Evolutionary conservation across 1,284 basidiomycete species (phyloP).

Genomic region (Jaminaea rosea): DNA sequence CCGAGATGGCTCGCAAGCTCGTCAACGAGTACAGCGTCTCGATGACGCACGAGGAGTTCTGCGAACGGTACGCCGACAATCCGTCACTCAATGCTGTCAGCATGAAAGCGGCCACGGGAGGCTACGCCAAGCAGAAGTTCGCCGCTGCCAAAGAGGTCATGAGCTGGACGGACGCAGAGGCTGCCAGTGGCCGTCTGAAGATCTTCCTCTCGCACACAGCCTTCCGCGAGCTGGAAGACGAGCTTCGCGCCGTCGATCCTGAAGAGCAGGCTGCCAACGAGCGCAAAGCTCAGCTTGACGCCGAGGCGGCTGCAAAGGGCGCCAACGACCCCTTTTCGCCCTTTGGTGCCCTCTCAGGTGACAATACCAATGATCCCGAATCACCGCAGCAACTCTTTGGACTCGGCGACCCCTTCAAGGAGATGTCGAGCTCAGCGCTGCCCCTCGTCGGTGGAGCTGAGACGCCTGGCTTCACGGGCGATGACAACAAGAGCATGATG

Average conservation of each 20-base stretch:
- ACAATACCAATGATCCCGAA: neutral
- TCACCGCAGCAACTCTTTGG: too few species aligned
- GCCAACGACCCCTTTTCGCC: slow-evolving; percentile 57
- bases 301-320: slow-evolving; percentile 56
- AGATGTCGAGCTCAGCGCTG: slow-evolving; percentile 51
- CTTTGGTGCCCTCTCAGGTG: slow-evolving; percentile 27
- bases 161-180: slow-evolving; percentile 61
- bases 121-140: slow-evolving; percentile 47
- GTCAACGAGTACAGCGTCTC: slow-evolving; percentile 53
- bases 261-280: slow-evolving; percentile 55
- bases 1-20: slow-evolving; percentile 56
- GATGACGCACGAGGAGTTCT: slow-evolving; percentile 80
- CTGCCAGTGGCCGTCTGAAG: slow-evolving; percentile 68
- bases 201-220: slow-evolving; percentile 79
- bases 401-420: slow-evolving; percentile 43
- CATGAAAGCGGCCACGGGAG: slow-evolving; percentile 53
- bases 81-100: slow-evolving; percentile 26
- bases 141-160: slow-evolving; percentile 55
- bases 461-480: slow-evolving; percentile 6
- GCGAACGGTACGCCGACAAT: slow-evolving; percentile 54
- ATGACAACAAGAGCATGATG: slow-evolving; percentile 31
- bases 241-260: slow-evolving; percentile 58
- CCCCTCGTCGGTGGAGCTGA: slow-evolving; percentile 55
- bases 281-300: slow-evolving; percentile 59
- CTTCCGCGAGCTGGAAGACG: slow-evolving; percentile 84